These are phyloP conservation scores for Pleurotus platypus DNA, from an alignment of 768 basidiomycete genomes.

Conservation along the genomic window DNA sequence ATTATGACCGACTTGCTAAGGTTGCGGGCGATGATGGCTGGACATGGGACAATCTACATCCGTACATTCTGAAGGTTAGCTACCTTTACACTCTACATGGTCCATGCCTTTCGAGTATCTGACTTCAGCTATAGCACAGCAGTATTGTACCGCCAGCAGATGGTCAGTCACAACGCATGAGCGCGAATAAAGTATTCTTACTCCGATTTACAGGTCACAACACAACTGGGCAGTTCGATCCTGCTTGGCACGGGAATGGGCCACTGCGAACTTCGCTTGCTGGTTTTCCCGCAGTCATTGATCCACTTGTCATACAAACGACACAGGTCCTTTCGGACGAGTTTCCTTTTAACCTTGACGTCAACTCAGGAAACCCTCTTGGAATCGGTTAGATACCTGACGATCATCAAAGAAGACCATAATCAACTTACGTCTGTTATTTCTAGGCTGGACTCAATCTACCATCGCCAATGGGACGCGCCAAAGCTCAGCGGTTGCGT, in stretches of 20 bases:
- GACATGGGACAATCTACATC: conserved; percentile 22
- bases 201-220: conserved; percentile 13
- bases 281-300: conserved; percentile 16
- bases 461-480: conserved; percentile 15
- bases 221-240: conserved; percentile 23
- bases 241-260: conserved; percentile 23
- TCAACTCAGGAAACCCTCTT: conserved; percentile 24
- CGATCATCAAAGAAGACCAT: neutral
- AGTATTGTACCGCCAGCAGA: too few relatives aligned
- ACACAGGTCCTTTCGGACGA: conserved; percentile 16
- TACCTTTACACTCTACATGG: neutral
- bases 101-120: too few relatives aligned
- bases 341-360: conserved; percentile 24
- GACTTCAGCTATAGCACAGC: too few relatives aligned
- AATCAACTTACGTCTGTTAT: neutral
- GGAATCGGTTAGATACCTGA: conserved; percentile 22
- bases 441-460: conserved; percentile 15
- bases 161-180: too few relatives aligned
- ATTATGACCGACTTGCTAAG: conserved; percentile 19
- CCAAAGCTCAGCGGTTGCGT: conserved; percentile 20
- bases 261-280: conserved; percentile 18
- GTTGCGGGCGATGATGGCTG: conserved; percentile 23
- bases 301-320: conserved; percentile 18
- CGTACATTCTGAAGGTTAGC: conserved; percentile 21
- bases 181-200: too few relatives aligned